Evolutionary conservation across 2,329 filamentous ascomycete genomes (phyloP).

Genomic region (Pseudogymnoascus sp.): DNA sequence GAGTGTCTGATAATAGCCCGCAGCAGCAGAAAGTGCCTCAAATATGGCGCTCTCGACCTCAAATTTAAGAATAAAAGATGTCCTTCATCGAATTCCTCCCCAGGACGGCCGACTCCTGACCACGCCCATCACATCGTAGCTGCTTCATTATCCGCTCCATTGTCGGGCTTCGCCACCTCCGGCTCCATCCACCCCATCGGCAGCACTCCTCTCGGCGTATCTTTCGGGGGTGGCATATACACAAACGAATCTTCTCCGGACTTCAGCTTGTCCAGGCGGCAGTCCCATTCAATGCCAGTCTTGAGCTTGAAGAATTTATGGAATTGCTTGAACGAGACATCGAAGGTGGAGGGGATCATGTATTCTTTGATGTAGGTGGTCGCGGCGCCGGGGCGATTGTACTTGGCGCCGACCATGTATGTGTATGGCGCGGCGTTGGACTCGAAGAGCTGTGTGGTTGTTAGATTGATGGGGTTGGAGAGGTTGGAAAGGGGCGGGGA

Average conservation of each 20-base stretch:
- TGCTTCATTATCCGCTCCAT: too few relatives aligned
- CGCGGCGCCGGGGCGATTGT: constrained; percentile 24
- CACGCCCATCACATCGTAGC: too few relatives aligned
- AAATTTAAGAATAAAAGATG: not conserved
- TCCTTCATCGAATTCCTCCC: not conserved
- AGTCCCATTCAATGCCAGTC: constrained; percentile 53
- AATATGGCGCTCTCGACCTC: not conserved
- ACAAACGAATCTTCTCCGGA: not conserved
- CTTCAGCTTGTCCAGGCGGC: constrained; percentile 31
- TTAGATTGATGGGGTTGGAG: not conserved
- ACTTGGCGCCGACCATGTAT: constrained; percentile 54
- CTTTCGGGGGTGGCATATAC: not conserved
- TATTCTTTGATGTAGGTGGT: constrained; percentile 31
- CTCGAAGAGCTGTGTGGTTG: constrained; percentile 55
- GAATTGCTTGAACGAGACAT: constrained; percentile 44
- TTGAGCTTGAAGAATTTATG: constrained; percentile 49
- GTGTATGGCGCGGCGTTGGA: constrained; percentile 50
- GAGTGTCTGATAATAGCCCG: too few relatives aligned
- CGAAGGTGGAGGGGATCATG: constrained; percentile 35
- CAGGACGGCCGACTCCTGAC: too few relatives aligned
- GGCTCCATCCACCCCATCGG: not conserved
- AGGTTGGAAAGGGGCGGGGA: not conserved
- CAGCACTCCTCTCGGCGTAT: not conserved
- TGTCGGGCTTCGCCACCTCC: not conserved
- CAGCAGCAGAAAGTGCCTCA: not conserved